Conservation (phyloP, 2,329 filamentous ascomycete species). For the Epicoccum sorghinum region DNA sequence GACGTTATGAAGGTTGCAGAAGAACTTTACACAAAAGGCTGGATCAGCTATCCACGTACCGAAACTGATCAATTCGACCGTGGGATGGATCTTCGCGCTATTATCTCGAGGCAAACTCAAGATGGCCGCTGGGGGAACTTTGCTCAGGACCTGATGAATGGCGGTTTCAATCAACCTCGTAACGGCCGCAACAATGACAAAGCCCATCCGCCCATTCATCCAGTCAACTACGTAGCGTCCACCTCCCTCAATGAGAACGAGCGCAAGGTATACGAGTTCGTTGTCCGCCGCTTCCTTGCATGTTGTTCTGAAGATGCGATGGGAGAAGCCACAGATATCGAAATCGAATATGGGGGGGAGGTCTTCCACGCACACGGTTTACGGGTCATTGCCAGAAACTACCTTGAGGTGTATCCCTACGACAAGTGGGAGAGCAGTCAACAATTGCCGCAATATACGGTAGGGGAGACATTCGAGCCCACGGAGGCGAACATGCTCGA, state of each 20-base stretch:
- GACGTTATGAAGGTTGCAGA: slow-evolving; percentile 88
- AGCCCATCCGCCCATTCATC: slow-evolving; percentile 96
- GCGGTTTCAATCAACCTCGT: slow-evolving; percentile 80
- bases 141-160: slow-evolving; percentile 74
- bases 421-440: slow-evolving; percentile 94
- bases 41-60: slow-evolving; percentile 96
- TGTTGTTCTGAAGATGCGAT: slow-evolving; percentile 95
- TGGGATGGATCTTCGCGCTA: slow-evolving; percentile 79
- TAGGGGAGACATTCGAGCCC: slow-evolving; percentile 84
- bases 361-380: slow-evolving; percentile 82
- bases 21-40: slow-evolving; percentile 87
- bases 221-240: slow-evolving; percentile 80
- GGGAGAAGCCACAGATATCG: slow-evolving; percentile 83
- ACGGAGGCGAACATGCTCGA: slow-evolving; percentile 88
- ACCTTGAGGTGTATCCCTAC: slow-evolving; percentile 93
- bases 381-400: slow-evolving; percentile 85
- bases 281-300: slow-evolving; percentile 87
- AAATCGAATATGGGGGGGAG: slow-evolving; percentile 83
- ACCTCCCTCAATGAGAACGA: slow-evolving; percentile 67
- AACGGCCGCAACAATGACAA: slow-evolving; percentile 91
- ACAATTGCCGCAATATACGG: slow-evolving; percentile 77
- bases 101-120: slow-evolving; percentile 83
- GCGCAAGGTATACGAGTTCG: slow-evolving; percentile 85
- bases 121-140: slow-evolving; percentile 80
- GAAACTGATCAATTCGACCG: slow-evolving; percentile 96